phyloP scores from a whole-genome alignment of 805 yeast species.

The Candida pseudofarinosa region DNA sequence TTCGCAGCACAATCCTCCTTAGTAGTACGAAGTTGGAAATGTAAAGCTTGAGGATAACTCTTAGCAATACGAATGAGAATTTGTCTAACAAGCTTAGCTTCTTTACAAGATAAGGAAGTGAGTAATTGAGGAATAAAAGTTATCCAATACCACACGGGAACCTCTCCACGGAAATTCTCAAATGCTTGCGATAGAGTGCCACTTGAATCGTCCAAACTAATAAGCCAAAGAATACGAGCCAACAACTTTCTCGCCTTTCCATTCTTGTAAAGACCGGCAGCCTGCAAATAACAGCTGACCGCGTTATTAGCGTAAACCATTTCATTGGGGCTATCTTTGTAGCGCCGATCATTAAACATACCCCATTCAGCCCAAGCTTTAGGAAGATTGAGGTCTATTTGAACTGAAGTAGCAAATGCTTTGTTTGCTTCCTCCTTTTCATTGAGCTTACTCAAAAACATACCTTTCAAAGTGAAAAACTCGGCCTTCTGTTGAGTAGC shows the following conservation, averaged over 20 bases:
- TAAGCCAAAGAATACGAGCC: constrained; percentile 89
- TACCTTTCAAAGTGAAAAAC: constrained; percentile 94
- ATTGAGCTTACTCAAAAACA: constrained; percentile 89
- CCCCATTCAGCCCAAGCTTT: constrained; percentile 99
- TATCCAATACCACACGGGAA: constrained; percentile 99
- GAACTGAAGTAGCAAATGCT: constrained; percentile 97
- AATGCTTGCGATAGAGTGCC: constrained; percentile 84
- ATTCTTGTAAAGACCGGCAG: constrained; percentile 93
- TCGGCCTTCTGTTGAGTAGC: constrained; percentile 98
- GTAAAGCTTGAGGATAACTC: constrained; percentile 95
- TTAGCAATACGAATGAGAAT: constrained; percentile 90
- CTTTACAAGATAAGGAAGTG: constrained; percentile 85
- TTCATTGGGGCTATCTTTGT: constrained; percentile 78
- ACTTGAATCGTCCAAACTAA: constrained; percentile 80
- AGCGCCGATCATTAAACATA: constrained; percentile 81
- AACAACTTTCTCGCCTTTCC: constrained; percentile 84
- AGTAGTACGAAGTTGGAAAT: constrained; percentile 91
- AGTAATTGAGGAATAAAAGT: constrained; percentile 93
- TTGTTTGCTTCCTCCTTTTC: constrained; percentile 95
- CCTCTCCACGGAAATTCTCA: constrained; percentile 89
- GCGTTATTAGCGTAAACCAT: constrained; percentile 89
- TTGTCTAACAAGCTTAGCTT: constrained; percentile 84
- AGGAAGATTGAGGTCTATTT: constrained; percentile 87
- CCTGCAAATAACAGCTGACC: constrained; percentile 91
- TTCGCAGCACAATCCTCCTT: constrained; percentile 88